Evolutionary conservation across 1,284 basidiomycete genomes (phyloP), one percentile per base, ranked within the genome.

Genomic region (Trametes polyzona): DNA sequence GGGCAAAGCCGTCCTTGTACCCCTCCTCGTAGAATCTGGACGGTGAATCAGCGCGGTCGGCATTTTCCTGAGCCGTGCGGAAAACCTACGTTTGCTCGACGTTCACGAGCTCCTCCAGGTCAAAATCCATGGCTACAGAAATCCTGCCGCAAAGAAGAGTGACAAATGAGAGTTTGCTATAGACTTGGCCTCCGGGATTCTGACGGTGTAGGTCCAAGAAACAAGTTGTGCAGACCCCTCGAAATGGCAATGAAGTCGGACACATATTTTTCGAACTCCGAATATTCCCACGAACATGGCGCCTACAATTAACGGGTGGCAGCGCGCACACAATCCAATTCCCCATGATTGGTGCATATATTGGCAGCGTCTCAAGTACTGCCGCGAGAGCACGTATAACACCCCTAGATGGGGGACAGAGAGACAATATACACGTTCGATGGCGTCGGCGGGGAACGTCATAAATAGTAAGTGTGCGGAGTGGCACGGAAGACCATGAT

Each of bases 1-100:
- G 95, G 0, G 81, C 85, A 66, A 82, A 83, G 3, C 96, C 96
- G 55, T 90, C 87, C 62, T 79, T 68, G 70, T 89, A 92, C 2
- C 95, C 95, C 8, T 79, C 70, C 52, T 87, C 81, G 71, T 92
- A 97, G 74, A 96, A 94, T 43, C 92, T 95, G 63, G 19, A 11
- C 26, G 30, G 47, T 49, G 24, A 33, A 37, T 41, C 37, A 44
- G 35, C 48, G 27, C 21, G 14, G 40, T 50, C 17, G 21, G 32
- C 33, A 23, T 40, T 21, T 48, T 36, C n/a, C 11, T 23, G 10
- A 33, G 29, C 16, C 21, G 16, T 3, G 19, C 16, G 7, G 30
- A 27, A n/a, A 16, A 59, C 69, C 17, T 66, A 90, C 88, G 80
- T 83, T 76, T 90, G 87, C 73, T 92, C 89, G 36, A 91, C 76